These are phyloP conservation scores for Castanea sativa DNA, from an alignment of 306 rosid genomes.

Conservation along the genomic window DNA sequence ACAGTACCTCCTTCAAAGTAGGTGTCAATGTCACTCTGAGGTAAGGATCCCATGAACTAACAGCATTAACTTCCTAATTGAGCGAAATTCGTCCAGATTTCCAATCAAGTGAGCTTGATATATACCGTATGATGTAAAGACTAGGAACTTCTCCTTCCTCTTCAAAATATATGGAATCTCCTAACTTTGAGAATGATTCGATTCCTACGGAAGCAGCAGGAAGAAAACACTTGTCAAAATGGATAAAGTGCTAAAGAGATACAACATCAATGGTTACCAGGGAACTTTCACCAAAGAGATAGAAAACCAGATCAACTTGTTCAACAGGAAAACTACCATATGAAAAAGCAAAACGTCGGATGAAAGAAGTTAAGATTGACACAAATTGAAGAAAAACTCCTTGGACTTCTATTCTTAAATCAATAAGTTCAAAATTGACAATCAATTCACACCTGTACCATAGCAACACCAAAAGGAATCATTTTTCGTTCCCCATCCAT, in stretches of 20 bases:
- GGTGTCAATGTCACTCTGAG: slow-evolving; percentile 50
- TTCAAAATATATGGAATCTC: slow-evolving; percentile 92
- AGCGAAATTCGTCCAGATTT: slow-evolving; percentile 48
- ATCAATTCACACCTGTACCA: slow-evolving; percentile 63
- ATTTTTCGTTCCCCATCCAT: slow-evolving; percentile 71
- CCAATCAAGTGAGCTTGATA: slow-evolving; percentile 82
- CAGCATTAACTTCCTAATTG: slow-evolving; percentile 52
- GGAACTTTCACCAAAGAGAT: not conserved
- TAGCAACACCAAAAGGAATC: slow-evolving; percentile 87
- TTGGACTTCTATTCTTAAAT: not conserved
- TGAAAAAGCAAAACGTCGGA: not conserved
- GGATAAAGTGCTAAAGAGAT: not conserved
- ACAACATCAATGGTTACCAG: not conserved
- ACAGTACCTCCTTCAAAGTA: slow-evolving; percentile 42
- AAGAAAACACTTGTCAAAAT: slow-evolving; percentile 2
- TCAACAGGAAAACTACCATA: not conserved
- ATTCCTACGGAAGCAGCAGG: slow-evolving; percentile 39
- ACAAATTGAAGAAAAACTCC: not conserved
- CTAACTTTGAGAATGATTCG: slow-evolving; percentile 89
- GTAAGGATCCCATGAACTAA: slow-evolving; percentile 59
- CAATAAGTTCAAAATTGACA: slow-evolving; percentile 6
- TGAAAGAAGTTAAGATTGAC: not conserved
- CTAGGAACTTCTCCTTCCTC: slow-evolving; percentile 49
- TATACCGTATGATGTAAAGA: slow-evolving; percentile 74
- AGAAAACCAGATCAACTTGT: too few species aligned